phyloP scores from a whole-genome alignment of 2,329 filamentous ascomycete genomes.

The Pyrenophora graminea region DNA sequence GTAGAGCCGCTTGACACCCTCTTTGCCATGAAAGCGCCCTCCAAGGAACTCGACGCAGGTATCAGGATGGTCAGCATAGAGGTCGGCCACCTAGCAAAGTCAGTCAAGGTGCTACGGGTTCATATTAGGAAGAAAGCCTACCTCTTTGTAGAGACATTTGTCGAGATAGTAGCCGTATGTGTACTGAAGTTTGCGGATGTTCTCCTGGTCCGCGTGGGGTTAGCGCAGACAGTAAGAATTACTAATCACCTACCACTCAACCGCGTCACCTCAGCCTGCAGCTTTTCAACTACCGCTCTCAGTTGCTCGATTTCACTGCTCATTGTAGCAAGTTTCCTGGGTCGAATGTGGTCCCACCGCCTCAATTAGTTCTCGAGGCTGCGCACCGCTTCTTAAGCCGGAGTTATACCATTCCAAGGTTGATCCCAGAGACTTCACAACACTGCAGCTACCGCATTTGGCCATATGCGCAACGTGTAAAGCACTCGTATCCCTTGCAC shows the following conservation, averaged over 20 bases:
- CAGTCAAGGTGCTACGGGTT: not conserved
- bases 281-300: constrained; percentile 30
- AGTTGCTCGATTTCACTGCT: constrained; percentile 36
- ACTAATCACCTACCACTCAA: constrained; percentile 30
- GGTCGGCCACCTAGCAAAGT: constrained; percentile 37
- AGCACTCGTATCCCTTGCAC: constrained; percentile 13
- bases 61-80: constrained; percentile 59
- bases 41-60: constrained; percentile 62
- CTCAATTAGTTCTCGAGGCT: not conserved
- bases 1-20: constrained; percentile 58
- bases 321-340: constrained; percentile 14
- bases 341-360: too few species aligned
- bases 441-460: constrained; percentile 11
- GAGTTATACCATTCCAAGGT: not conserved
- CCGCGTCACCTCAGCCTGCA: constrained; percentile 36
- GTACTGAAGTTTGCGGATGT: constrained; percentile 61
- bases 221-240: constrained; percentile 7
- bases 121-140: constrained; percentile 13
- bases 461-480: constrained; percentile 9
- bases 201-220: constrained; percentile 53
- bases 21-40: constrained; percentile 58
- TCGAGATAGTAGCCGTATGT: constrained; percentile 65
- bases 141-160: constrained; percentile 63
- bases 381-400: constrained; percentile 19
- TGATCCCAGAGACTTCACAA: not conserved